These are phyloP conservation scores for Wickerhamiella alocasiicola DNA, from an alignment of 805 yeast species.

Conservation along the genomic window DNA sequence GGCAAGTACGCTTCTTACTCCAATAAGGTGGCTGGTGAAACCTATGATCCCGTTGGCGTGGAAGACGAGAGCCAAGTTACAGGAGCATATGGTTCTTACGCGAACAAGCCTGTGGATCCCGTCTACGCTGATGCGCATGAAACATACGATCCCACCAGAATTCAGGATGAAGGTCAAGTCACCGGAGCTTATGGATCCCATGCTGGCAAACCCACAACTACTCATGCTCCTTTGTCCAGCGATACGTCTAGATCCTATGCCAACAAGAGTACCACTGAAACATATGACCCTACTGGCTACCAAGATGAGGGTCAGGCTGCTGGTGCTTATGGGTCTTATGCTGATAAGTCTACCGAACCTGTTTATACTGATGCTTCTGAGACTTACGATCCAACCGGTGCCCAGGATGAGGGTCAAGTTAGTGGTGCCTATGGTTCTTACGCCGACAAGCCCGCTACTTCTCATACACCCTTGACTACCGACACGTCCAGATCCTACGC, in stretches of 20 bases:
- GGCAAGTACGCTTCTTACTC: too few species aligned
- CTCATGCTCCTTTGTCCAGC: too few species aligned
- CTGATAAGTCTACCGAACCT: background rate
- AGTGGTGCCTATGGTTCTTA: slow-evolving; percentile 4
- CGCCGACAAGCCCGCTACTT: background rate
- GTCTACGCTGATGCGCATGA: too few species aligned
- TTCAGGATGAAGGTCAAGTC: slow-evolving; percentile 5
- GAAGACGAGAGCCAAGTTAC: slow-evolving; percentile 5
- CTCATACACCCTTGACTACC: too few species aligned
- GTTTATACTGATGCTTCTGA: slow-evolving; percentile 2
- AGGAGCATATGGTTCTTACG: slow-evolving; percentile 3
- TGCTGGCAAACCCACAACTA: background rate
- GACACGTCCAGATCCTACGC: too few species aligned
- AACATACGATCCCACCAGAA: background rate
- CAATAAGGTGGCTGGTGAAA: too few species aligned
- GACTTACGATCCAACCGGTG: background rate
- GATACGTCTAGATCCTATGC: too few species aligned
- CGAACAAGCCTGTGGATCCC: background rate
- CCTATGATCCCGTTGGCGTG: too few species aligned
- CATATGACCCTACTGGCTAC: background rate
- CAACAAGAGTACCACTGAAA: too few species aligned
- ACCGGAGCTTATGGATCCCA: slow-evolving; percentile 5
- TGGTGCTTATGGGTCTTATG: slow-evolving; percentile 1
- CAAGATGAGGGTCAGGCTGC: slow-evolving; percentile 6
- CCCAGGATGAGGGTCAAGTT: slow-evolving; percentile 7